Evolutionary conservation across 1,284 basidiomycete species (phyloP).

Genomic region (Leccinum insigne): DNA sequence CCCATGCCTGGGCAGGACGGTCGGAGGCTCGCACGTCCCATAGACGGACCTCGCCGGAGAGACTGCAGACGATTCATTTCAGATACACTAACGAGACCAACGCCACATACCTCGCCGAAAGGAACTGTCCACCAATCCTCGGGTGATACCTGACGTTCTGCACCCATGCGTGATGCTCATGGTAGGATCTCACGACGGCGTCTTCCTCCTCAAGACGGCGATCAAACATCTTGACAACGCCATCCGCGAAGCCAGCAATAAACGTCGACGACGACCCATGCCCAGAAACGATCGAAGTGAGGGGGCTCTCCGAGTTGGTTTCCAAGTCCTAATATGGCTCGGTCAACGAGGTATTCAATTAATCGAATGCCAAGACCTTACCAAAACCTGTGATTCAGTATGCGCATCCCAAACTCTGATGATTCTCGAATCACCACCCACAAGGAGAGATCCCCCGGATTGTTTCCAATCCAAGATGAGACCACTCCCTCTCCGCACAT

Average conservation of each 20-base stretch:
- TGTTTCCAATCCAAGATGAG: slow-evolving; percentile 96
- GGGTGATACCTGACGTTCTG: slow-evolving; percentile 91
- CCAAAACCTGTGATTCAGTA: slow-evolving; percentile 82
- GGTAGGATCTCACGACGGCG: slow-evolving; percentile 82
- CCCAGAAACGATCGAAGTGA: slow-evolving; percentile 87
- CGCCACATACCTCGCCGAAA: slow-evolving; percentile 80
- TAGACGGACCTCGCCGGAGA: slow-evolving; percentile 89
- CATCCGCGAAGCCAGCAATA: slow-evolving; percentile 93
- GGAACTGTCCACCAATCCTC: slow-evolving; percentile 68
- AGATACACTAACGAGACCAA: neutral
- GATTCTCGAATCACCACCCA: slow-evolving; percentile 89
- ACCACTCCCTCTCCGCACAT: slow-evolving; percentile 74
- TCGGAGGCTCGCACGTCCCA: slow-evolving; percentile 88
- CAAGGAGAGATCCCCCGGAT: slow-evolving; percentile 79
- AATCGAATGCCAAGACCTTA: slow-evolving; percentile 36
- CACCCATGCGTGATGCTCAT: slow-evolving; percentile 89
- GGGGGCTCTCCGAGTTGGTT: slow-evolving; percentile 88
- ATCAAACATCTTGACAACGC: slow-evolving; percentile 91
- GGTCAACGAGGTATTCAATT: neutral
- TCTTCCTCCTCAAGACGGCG: slow-evolving; percentile 84
- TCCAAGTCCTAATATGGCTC: slow-evolving; percentile 66
- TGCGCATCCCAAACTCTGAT: slow-evolving; percentile 97
- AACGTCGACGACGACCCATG: slow-evolving; percentile 80
- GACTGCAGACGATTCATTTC: slow-evolving; percentile 43
- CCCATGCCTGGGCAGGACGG: slow-evolving; percentile 63